Evolutionary conservation across 2,329 filamentous ascomycete genomes (phyloP).

Genomic region (Orbilia quercus): DNA sequence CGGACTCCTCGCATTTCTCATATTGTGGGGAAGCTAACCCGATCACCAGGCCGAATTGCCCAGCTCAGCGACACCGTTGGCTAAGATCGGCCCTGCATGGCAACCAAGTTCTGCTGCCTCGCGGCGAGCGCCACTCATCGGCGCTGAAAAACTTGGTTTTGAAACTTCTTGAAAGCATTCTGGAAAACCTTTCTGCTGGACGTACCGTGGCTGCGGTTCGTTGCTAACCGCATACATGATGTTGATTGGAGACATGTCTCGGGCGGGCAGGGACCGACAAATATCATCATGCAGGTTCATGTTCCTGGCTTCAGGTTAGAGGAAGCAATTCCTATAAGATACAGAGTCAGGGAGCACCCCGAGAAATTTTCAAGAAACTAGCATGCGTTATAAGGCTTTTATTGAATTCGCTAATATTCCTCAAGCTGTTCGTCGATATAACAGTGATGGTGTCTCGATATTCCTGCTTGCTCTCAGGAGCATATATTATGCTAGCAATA

Average conservation of each 20-base stretch:
- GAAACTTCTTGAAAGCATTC: neutral
- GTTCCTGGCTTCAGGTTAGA: too few relatives aligned
- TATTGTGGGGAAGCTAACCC: slow-evolving; percentile 18
- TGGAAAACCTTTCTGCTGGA: slow-evolving; percentile 2
- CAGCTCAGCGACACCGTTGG: slow-evolving; percentile 3
- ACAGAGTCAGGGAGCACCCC: too few relatives aligned
- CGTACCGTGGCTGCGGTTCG: neutral
- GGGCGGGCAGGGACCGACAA: neutral
- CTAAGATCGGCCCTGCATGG: slow-evolving; percentile 15
- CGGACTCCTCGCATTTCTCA: slow-evolving; percentile 7
- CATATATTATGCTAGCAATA: neutral
- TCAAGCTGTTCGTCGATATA: neutral
- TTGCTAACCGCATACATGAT: neutral
- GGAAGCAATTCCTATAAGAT: neutral
- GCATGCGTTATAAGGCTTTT: too few relatives aligned
- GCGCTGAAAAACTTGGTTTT: slow-evolving; percentile 17
- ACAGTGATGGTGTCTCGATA: neutral
- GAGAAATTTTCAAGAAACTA: too few relatives aligned
- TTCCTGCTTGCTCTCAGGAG: neutral
- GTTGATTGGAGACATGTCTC: slow-evolving; percentile 12
- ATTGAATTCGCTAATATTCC: too few relatives aligned
- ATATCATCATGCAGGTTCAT: too few relatives aligned
- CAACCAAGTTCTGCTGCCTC: slow-evolving; percentile 9
- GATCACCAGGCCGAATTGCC: slow-evolving; percentile 17
- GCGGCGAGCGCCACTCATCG: slow-evolving; percentile 16